Conservation (phyloP, 2,329 filamentous ascomycete genomes). For the Fusarium verrucosum region DNA sequence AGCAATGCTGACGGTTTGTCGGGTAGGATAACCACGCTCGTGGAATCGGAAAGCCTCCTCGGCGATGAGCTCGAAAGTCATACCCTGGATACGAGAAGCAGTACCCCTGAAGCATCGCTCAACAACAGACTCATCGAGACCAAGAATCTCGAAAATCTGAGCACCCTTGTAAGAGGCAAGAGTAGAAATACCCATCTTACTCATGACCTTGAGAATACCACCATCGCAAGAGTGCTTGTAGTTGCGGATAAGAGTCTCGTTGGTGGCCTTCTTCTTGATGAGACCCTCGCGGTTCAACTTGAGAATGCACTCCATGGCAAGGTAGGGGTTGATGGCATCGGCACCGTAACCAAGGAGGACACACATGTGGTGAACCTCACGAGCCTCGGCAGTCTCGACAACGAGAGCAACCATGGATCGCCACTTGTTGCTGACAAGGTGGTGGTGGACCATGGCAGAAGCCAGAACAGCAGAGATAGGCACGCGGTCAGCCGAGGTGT, state of each 20-base stretch:
- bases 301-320: conserved; percentile 94
- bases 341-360: conserved; percentile 96
- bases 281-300: conserved; percentile 95
- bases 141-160: conserved; percentile 96
- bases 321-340: conserved; percentile 93
- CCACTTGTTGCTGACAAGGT: conserved; percentile 96
- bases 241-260: conserved; percentile 88
- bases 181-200: conserved; percentile 99
- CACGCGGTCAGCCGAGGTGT: conserved; percentile 82
- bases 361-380: conserved; percentile 98
- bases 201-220: conserved; percentile 98
- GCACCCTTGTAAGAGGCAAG: conserved; percentile 96
- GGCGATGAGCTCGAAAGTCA: conserved; percentile 92
- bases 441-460: conserved; percentile 93
- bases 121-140: conserved; percentile 89
- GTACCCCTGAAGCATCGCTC: conserved; percentile 96
- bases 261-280: conserved; percentile 86
- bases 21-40: conserved; percentile 88
- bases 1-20: conserved; percentile 77
- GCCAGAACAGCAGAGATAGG: conserved; percentile 87
- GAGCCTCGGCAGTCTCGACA: conserved; percentile 92
- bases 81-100: conserved; percentile 90
- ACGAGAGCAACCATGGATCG: conserved; percentile 86
- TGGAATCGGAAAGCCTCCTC: conserved; percentile 95
- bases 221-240: conserved; percentile 97